Conservation (phyloP, 371 early-diverging fungal genomes). For the Entomophthora muscae region DNA sequence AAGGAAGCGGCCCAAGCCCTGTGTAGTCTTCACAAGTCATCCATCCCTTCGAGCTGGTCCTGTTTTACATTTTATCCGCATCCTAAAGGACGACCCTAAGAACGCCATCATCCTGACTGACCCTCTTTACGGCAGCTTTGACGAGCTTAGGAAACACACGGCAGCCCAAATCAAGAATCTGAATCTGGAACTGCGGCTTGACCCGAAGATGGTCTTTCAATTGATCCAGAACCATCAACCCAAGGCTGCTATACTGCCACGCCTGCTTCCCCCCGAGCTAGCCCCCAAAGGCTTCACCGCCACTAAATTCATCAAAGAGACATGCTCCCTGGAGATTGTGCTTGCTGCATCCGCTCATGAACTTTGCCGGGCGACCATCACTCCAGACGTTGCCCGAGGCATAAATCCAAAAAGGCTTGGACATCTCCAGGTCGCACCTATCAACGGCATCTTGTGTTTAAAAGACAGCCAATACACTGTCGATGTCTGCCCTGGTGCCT, state of each 20-base stretch:
- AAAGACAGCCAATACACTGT: not conserved
- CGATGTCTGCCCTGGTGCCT: not conserved
- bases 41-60: conserved; percentile 22
- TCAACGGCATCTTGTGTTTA: not conserved
- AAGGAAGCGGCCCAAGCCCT: conserved; percentile 25
- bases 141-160: not conserved
- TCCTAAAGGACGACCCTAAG: conserved; percentile 21
- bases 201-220: not conserved
- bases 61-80: conserved; percentile 19
- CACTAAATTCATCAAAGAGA: not conserved
- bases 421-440: not conserved
- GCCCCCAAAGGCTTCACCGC: not conserved
- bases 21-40: conserved; percentile 46
- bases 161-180: not conserved
- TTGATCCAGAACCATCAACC: not conserved
- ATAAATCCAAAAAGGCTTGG: not conserved
- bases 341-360: not conserved
- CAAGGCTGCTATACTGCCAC: not conserved
- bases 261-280: not conserved
- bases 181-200: not conserved
- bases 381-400: not conserved
- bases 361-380: not conserved
- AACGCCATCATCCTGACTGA: conserved; percentile 26
- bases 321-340: not conserved
- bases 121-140: not conserved